Percentiles rank a stretch among this genome's conserved stretches.
These are phyloP conservation scores for Colletotrichum liaoningense DNA, from an alignment of 2,329 filamentous ascomycete genomes.

Conservation along the genomic window DNA sequence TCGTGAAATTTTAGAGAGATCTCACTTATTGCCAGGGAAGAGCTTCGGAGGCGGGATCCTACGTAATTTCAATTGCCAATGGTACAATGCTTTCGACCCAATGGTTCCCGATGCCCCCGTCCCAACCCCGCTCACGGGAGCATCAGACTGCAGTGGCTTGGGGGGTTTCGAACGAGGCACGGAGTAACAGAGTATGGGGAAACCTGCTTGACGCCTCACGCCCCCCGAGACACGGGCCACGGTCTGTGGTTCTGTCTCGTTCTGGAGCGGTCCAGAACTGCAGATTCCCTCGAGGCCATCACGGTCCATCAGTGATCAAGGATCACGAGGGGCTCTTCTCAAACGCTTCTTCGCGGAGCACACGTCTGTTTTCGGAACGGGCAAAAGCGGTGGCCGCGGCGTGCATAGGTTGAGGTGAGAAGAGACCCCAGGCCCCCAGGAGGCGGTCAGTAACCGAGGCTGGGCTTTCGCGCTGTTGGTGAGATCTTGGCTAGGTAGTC, in stretches of 20 bases:
- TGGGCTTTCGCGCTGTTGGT: neutral
- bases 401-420: neutral
- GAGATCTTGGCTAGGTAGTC: neutral
- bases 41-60: neutral
- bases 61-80: constrained; percentile 24
- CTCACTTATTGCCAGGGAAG: constrained; percentile 1
- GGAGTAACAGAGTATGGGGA: constrained; percentile 9
- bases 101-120: neutral
- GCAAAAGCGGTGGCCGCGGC: constrained; percentile 7
- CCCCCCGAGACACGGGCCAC: neutral
- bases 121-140: neutral
- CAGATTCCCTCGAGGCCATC: neutral
- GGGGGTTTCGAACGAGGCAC: neutral
- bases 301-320: no score
- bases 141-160: neutral
- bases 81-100: constrained; percentile 6
- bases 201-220: constrained; percentile 13
- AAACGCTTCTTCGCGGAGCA: neutral
- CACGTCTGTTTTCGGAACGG: constrained; percentile 27
- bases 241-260: neutral
- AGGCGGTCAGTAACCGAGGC: constrained; percentile 19
- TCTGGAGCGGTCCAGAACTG: constrained; percentile 24
- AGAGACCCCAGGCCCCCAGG: no score
- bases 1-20: constrained; percentile 22
- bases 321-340: constrained; percentile 12